Conservation (phyloP, 306 rosid species). For the Lithocarpus polystachyus region DNA sequence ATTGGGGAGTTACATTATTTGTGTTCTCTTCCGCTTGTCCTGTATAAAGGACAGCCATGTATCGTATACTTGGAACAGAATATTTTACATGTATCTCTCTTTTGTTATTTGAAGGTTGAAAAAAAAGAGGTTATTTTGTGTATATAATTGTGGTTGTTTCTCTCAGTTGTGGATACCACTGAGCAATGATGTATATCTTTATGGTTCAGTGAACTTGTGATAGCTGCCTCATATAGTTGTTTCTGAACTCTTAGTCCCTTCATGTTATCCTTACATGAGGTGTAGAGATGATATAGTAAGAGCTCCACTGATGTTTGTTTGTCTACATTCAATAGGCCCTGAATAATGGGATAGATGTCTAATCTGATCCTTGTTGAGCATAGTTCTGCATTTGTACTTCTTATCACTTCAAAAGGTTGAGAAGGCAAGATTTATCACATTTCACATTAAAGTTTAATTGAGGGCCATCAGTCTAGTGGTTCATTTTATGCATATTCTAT, state of each 20-base stretch:
- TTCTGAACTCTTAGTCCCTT: not conserved
- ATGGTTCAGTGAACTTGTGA: not conserved
- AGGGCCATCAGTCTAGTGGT: not conserved
- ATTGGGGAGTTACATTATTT: not conserved
- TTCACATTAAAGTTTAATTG: not conserved
- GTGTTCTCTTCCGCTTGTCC: not conserved
- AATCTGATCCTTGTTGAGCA: too few relatives aligned
- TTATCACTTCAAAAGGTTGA: not conserved
- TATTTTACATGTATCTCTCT: not conserved
- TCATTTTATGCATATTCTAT: not conserved
- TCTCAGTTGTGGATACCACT: not conserved
- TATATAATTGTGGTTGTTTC: slow-evolving; percentile 9
- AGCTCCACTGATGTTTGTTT: not conserved
- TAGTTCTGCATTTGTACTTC: too few relatives aligned
- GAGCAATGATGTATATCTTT: not conserved
- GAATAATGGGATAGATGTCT: too few relatives aligned
- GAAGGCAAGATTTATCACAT: not conserved
- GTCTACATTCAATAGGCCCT: too few relatives aligned
- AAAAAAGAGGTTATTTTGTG: not conserved
- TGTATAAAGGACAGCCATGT: too few relatives aligned
- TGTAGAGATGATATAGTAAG: not conserved
- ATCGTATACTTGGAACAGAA: not conserved
- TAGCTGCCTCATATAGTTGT: not conserved
- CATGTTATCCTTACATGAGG: not conserved
- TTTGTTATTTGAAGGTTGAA: not conserved